Conservation (phyloP, 495 filamentous ascomycete genomes). For the Glonium stellatum region DNA sequence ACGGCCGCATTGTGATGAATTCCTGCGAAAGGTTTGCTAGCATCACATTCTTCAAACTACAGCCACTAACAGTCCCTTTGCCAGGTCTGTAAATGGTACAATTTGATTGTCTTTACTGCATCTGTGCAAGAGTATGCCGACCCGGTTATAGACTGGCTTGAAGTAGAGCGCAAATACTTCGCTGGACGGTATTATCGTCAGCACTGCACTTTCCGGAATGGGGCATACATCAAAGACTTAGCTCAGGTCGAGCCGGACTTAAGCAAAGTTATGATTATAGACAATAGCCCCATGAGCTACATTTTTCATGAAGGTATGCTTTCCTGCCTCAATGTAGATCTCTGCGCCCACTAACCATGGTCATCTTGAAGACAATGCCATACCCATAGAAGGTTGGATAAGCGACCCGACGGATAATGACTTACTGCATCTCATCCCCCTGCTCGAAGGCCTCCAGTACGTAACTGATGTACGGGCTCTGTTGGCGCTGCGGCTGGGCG, state of each 20-base stretch:
- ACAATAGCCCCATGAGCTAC: constrained; percentile 97
- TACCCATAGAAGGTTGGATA: constrained; percentile 90
- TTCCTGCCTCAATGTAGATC: background rate
- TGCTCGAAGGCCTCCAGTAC: constrained; percentile 91
- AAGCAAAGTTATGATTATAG: constrained; percentile 95
- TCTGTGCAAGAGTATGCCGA: constrained; percentile 98
- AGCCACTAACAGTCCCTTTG: constrained; percentile 3
- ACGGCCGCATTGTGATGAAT: constrained; percentile 93
- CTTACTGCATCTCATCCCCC: constrained; percentile 82
- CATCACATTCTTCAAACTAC: background rate
- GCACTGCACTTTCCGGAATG: constrained; percentile 90
- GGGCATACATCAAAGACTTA: constrained; percentile 95
- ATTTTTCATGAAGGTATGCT: constrained; percentile 91
- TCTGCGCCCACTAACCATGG: background rate
- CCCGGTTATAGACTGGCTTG: constrained; percentile 97
- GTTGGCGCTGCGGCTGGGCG: constrained; percentile 78
- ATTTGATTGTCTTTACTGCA: constrained; percentile 93
- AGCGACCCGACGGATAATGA: constrained; percentile 86
- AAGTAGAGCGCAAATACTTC: constrained; percentile 94
- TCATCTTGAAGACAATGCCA: constrained; percentile 71
- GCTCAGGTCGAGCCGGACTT: constrained; percentile 92
- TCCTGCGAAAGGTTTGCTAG: constrained; percentile 67
- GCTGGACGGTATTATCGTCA: constrained; percentile 86
- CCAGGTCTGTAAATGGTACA: constrained; percentile 91
- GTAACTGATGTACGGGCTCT: constrained; percentile 89